Percentiles rank a stretch among this genome's conserved stretches.
These are phyloP conservation scores for Cryptococcus maquisensis DNA, from an alignment of 1,284 basidiomycete genomes.

Conservation along the genomic window DNA sequence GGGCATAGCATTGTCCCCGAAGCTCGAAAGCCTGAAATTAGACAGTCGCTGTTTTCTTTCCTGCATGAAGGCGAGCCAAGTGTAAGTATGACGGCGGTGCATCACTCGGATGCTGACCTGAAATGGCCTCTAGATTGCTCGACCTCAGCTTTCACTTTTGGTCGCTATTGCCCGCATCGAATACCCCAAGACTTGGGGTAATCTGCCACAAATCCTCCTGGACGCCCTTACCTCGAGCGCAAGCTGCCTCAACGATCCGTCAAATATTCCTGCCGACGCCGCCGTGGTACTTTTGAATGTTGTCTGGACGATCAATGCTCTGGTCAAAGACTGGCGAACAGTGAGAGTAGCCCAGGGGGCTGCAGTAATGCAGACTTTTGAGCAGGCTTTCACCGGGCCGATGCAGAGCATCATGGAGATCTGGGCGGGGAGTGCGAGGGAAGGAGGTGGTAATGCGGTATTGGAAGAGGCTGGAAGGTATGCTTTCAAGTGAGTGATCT, in stretches of 20 bases:
- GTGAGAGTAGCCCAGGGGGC: slow-evolving; percentile 44
- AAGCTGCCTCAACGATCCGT: slow-evolving; percentile 27
- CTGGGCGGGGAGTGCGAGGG: slow-evolving; percentile 31
- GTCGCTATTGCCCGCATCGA: slow-evolving; percentile 46
- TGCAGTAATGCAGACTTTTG: slow-evolving; percentile 41
- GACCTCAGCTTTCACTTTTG: slow-evolving; percentile 43
- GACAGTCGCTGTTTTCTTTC: slow-evolving; percentile 43
- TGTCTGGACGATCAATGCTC: slow-evolving; percentile 48
- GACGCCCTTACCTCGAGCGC: slow-evolving; percentile 37
- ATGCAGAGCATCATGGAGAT: slow-evolving; percentile 36
- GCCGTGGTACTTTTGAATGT: slow-evolving; percentile 45
- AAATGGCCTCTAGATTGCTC: slow-evolving; percentile 36
- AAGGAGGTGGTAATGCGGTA: slow-evolving; percentile 37
- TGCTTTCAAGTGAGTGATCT: slow-evolving; percentile 44
- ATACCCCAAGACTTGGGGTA: slow-evolving; percentile 38
- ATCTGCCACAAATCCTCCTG: slow-evolving; percentile 39
- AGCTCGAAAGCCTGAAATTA: slow-evolving; percentile 39
- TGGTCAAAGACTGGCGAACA: slow-evolving; percentile 48
- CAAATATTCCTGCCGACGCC: slow-evolving; percentile 6
- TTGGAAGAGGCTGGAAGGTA: slow-evolving; percentile 45
- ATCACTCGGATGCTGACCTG: neutral
- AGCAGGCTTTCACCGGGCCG: slow-evolving; percentile 32
- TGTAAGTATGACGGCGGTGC: slow-evolving; percentile 15
- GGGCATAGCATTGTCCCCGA: slow-evolving; percentile 40
- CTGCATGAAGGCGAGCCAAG: slow-evolving; percentile 41